Evolutionary conservation across 768 basidiomycete species (phyloP).

Genomic region (Leccinellum rugosiceps): DNA sequence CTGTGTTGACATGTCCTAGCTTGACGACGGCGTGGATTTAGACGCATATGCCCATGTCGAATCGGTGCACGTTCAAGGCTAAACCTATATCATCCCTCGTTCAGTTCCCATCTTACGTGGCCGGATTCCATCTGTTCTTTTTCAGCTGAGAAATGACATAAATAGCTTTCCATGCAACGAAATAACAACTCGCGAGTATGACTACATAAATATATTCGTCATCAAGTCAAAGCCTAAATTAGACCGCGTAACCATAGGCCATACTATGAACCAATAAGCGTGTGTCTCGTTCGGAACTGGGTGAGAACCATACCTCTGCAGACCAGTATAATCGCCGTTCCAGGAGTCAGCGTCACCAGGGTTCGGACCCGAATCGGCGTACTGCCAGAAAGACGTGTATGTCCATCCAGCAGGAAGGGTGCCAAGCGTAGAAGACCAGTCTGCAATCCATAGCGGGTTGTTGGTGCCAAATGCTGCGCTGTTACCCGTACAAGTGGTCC

Average conservation of each 20-base stretch:
- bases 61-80: too few relatives aligned
- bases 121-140: not conserved
- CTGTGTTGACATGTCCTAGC: too few relatives aligned
- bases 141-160: not conserved
- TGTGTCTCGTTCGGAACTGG: not conserved
- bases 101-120: too few relatives aligned
- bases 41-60: too few relatives aligned
- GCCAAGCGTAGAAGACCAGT: slow-evolving; percentile 47
- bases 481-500: slow-evolving; percentile 64
- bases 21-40: too few relatives aligned
- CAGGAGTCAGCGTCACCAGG: slow-evolving; percentile 58
- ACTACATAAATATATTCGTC: not conserved
- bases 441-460: slow-evolving; percentile 63
- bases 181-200: not conserved
- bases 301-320: slow-evolving; percentile 33
- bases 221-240: not conserved
- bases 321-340: slow-evolving; percentile 47
- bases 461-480: slow-evolving; percentile 45
- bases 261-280: slow-evolving; percentile 10
- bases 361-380: slow-evolving; percentile 50
- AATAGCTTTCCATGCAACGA: not conserved
- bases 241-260: slow-evolving; percentile 14
- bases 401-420: slow-evolving; percentile 58
- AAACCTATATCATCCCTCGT: too few relatives aligned
- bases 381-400: slow-evolving; percentile 60